phyloP scores from a whole-genome alignment of 495 filamentous ascomycete species.

The Penicillium herquei region DNA sequence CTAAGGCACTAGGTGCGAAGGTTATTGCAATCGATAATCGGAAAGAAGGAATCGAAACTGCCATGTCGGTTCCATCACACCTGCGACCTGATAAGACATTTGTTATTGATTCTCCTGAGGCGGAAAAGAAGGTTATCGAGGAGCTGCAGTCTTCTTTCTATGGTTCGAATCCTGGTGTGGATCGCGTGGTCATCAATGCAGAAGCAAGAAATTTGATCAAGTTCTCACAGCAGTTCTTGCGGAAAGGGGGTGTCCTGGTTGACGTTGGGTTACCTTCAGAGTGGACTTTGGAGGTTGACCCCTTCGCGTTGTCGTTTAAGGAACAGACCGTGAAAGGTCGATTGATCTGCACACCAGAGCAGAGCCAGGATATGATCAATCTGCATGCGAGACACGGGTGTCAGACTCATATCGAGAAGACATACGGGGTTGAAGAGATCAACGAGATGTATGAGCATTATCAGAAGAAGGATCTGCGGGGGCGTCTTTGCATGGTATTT shows the following conservation, averaged over 20 bases:
- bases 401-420: slow-evolving; percentile 16
- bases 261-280: slow-evolving; percentile 13
- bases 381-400: slow-evolving; percentile 12
- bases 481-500: slow-evolving; percentile 16
- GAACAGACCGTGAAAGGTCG: slow-evolving; percentile 12
- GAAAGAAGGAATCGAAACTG: slow-evolving; percentile 8
- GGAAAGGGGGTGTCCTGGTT: slow-evolving; percentile 9
- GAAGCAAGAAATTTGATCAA: slow-evolving; percentile 4
- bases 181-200: slow-evolving; percentile 11
- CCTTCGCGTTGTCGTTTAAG: slow-evolving; percentile 13
- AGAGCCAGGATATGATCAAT: slow-evolving; percentile 17
- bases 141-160: slow-evolving; percentile 14
- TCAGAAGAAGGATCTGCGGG: slow-evolving; percentile 12
- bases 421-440: slow-evolving; percentile 11
- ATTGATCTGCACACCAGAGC: slow-evolving; percentile 15
- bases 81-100: slow-evolving; percentile 6
- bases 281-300: slow-evolving; percentile 6
- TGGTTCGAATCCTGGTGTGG: slow-evolving; percentile 7
- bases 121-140: slow-evolving; percentile 4
- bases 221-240: slow-evolving; percentile 12
- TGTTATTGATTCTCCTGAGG: slow-evolving; percentile 8
- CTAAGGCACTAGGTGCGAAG: slow-evolving; percentile 3
- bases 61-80: not conserved
- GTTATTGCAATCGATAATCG: slow-evolving; percentile 12
- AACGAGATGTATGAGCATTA: slow-evolving; percentile 15